Evolutionary conservation across 1,284 basidiomycete species (phyloP).

Genomic region (Boletus subluridellus): DNA sequence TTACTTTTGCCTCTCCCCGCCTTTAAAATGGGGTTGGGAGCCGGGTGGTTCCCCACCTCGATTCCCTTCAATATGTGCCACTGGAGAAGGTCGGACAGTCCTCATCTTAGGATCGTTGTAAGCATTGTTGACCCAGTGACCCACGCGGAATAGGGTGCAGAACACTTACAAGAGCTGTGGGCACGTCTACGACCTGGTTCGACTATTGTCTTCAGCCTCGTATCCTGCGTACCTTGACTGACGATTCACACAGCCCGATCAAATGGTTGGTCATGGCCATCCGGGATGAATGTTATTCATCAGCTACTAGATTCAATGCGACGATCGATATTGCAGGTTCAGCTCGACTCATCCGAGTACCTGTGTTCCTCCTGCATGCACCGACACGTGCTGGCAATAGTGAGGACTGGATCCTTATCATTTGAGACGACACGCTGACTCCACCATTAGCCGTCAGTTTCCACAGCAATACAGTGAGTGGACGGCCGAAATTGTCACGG

Average conservation of each 20-base stretch:
- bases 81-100: slow-evolving; percentile 32
- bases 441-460: slow-evolving; percentile 56
- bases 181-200: slow-evolving; percentile 56
- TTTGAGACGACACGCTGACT: slow-evolving; percentile 20
- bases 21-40: slow-evolving; percentile 27
- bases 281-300: slow-evolving; percentile 14
- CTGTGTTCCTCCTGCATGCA: slow-evolving; percentile 57
- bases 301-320: slow-evolving; percentile 49
- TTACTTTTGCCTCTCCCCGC: slow-evolving; percentile 14
- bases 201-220: slow-evolving; percentile 21
- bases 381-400: slow-evolving; percentile 73
- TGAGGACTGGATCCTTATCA: slow-evolving; percentile 38
- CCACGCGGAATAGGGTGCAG: slow-evolving; percentile 31
- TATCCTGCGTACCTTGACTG: slow-evolving; percentile 18
- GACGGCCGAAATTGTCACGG: slow-evolving; percentile 1
- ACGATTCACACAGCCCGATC: slow-evolving; percentile 46
- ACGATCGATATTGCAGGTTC: slow-evolving; percentile 64
- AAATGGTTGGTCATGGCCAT: slow-evolving; percentile 43
- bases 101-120: neutral
- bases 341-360: slow-evolving; percentile 57
- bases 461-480: slow-evolving; percentile 59
- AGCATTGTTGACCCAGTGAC: slow-evolving; percentile 8
- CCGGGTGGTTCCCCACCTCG: neutral
- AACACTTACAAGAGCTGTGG: slow-evolving; percentile 44
- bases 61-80: slow-evolving; percentile 25